phyloP scores from a whole-genome alignment of 352 stramenopile species.

The Thraustotheca clavata region DNA sequence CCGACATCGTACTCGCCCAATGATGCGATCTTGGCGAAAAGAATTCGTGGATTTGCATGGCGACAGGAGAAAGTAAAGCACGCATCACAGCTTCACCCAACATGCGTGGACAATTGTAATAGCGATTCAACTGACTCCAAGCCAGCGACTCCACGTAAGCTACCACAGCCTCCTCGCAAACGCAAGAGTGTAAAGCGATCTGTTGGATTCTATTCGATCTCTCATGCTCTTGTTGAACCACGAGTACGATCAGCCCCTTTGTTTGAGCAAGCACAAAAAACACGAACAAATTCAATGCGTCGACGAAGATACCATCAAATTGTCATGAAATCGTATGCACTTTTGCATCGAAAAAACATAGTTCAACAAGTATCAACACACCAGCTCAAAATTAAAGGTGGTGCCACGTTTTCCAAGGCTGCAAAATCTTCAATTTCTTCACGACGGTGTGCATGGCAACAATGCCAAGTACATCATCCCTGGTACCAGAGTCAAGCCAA shows the following conservation, averaged over 20 bases:
- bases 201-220: conserved; percentile 8
- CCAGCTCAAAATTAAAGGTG: background rate
- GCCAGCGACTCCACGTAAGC: background rate
- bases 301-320: background rate
- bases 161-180: background rate
- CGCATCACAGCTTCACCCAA: background rate
- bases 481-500: background rate
- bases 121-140: background rate
- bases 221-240: conserved; percentile 8
- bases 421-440: background rate
- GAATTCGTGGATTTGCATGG: background rate
- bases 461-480: background rate
- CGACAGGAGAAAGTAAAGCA: background rate
- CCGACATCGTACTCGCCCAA: background rate
- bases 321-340: background rate
- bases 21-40: background rate
- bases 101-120: background rate
- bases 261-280: conserved; percentile 1
- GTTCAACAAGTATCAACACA: background rate
- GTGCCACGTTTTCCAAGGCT: background rate
- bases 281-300: background rate
- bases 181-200: background rate
- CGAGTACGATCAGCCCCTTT: background rate
- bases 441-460: background rate
- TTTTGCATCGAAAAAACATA: background rate